These are phyloP conservation scores for Candida tibetensis DNA, from an alignment of 805 yeast genomes.

Conservation along the genomic window DNA sequence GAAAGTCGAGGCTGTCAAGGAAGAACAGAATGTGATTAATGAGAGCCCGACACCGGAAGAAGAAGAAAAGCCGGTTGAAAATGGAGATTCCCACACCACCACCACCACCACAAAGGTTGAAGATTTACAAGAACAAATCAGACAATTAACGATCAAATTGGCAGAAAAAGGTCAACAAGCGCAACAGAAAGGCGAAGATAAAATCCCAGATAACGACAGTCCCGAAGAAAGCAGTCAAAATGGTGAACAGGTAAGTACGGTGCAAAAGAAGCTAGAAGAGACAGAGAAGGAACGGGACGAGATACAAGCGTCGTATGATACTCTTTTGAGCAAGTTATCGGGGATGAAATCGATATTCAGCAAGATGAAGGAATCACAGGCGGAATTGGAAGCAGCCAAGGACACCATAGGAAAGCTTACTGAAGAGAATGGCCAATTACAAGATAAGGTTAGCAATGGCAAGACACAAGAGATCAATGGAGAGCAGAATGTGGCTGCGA, in stretches of 20 bases:
- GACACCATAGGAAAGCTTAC: conserved; percentile 30
- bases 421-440: conserved; percentile 22
- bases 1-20: conserved; percentile 1
- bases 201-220: not conserved
- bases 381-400: conserved; percentile 55
- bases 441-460: not conserved
- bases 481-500: not conserved
- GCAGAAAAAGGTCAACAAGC: conserved; percentile 19
- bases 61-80: not conserved
- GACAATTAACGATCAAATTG: conserved; percentile 6
- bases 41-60: not conserved
- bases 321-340: conserved; percentile 58
- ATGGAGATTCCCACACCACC: not conserved
- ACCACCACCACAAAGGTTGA: conserved; percentile 1
- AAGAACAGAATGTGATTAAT: not conserved
- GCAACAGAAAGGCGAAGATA: conserved; percentile 30
- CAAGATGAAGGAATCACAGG: conserved; percentile 70
- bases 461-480: conserved; percentile 9
- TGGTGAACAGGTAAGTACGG: not conserved
- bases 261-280: conserved; percentile 9
- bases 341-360: conserved; percentile 70
- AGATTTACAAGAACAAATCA: conserved; percentile 7
- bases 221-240: not conserved
- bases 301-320: conserved; percentile 58
- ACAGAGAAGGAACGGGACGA: conserved; percentile 49